Base-by-base conservation (phyloP, 2,329 filamentous ascomycete genomes). In the Trichophyton schoenleinii region DNA sequence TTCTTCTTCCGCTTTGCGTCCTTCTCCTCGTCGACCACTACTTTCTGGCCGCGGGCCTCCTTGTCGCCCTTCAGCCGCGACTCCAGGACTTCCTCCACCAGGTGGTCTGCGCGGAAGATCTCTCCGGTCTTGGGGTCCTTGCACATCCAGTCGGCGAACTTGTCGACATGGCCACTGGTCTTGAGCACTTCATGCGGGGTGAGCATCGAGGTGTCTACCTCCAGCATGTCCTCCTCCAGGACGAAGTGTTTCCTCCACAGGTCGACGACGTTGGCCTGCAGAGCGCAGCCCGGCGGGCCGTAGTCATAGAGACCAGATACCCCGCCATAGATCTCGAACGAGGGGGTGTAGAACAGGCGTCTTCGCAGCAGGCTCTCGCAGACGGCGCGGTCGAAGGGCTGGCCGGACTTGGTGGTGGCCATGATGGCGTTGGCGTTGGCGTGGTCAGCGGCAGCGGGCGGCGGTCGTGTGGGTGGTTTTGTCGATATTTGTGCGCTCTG, bases 61-160 rank as follows among this genome's bases (percentile, higher is more conserved):
- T 94, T 94, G 79, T 97, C 86, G 60, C 89, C 91, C 76, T 91
- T 92, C 64, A 99, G 77, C 44, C 94, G 83, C 57, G 84, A 80
- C 79, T 96, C 91, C 59, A 99, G 83, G 42, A 96, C 86, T 69
- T 95, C 89, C 80, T 97, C 91, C 67, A 99, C 91, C 69, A 97
- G 84, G 79, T 99, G 94, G 72, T 99, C 94, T 62, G 94, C 91
- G 68, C 94, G 86, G 73, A 99, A 85, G 71, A 96, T 96, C 75
- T 99, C 94, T 72, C 94, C 94, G 70, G 87, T 96, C 82, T 95
- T 95, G 65, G 92, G 90, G 75, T 99, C 94, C 77, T 95, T 96
- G 85, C 89, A 96, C 91, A 97, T 96, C 89, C 89, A 97, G 75
- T 97, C 92, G 75, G 90, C 88, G 71, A 97, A 97, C 77, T 95